Evolutionary conservation across 352 stramenopile species (phyloP), one percentile per base, ranked within the genome.

Genomic region (Phytophthora syringae): DNA sequence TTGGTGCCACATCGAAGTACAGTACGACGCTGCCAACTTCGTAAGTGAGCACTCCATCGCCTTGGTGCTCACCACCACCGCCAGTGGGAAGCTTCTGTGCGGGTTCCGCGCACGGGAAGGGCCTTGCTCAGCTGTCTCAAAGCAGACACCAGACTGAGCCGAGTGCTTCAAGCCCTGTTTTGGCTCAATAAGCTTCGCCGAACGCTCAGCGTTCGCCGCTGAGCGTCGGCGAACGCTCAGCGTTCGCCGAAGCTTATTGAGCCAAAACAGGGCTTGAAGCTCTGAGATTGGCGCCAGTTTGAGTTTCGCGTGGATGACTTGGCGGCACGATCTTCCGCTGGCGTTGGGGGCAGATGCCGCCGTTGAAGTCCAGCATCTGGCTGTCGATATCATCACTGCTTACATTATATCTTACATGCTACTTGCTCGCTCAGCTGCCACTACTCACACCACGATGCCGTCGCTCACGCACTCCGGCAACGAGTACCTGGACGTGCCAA

Each of bases 371-470:
- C 54, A 45, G 42, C 40, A 12, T 25, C 24, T 34, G 30, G 50
- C 49, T 56, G 49, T 56, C 32, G 49, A 56, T 45, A 56, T 57
- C 50, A 40, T 12, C 24, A 59, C 58, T 54, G 48, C 40, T 60
- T 55, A 57, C 43, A 68, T 63, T 48, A 70, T 67, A 72, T 11
- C 18, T 66, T 45, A 66, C 47, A 59, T 56, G n/a, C 55, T 71
- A 58, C 56, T 59, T 5, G 15, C 36, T 42, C 36, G 16, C 36
- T 42, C 12, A n/a, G 43, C 16, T 54, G 13, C 16, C 15, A 24
- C 43, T 28, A 20, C 36, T 72, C 52, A 72, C 32, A 73, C 62
- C 18, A 64, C 24, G 44, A 73, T 63, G 27, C 48, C 48, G 18
- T 57, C 55, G 47, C 63, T 64, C 22, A 28, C 30, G 6, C 53